A percentile compares a stretch with the other conserved stretches of the same genome.
Evolutionary conservation across 2,329 filamentous ascomycete species (phyloP).

Genomic region (Apiospora aurea): DNA sequence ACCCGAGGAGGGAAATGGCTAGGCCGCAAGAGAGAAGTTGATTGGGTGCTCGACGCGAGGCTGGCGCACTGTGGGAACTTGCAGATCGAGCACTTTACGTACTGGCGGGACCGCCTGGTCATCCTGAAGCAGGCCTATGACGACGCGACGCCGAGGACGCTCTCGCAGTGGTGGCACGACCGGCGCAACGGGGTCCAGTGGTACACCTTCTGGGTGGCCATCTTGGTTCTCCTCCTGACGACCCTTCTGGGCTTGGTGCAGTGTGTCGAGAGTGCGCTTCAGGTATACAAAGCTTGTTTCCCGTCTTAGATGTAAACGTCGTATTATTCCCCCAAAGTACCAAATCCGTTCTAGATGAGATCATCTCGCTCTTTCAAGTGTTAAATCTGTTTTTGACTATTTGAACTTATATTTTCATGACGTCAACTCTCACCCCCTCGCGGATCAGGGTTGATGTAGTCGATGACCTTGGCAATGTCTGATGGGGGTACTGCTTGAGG

Average conservation of each 20-base stretch:
- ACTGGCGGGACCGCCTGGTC: neutral
- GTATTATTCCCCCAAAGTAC: neutral
- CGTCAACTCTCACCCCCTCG: too few relatives aligned
- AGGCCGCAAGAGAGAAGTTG: neutral
- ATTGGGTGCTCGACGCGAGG: neutral
- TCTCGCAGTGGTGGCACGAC: constrained; percentile 5
- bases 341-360: neutral
- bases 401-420: too few relatives aligned
- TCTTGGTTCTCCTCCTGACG: neutral
- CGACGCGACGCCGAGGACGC: neutral
- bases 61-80: neutral
- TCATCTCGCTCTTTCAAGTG: too few relatives aligned
- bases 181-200: constrained; percentile 2
- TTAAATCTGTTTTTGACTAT: too few relatives aligned
- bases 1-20: neutral
- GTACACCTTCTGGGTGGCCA: constrained; percentile 12
- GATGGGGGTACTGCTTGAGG: too few relatives aligned
- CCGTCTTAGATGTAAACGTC: neutral
- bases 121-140: constrained; percentile 11
- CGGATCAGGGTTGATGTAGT: too few relatives aligned
- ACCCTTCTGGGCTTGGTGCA: neutral
- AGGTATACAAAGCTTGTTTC: neutral
- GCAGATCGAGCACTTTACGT: neutral
- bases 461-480: too few relatives aligned
- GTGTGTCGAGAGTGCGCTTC: neutral